Evolutionary conservation across 129 eudicot species (phyloP), one percentile per base, ranked within the genome.

Genomic region (Centrapalus pauciflorus): DNA sequence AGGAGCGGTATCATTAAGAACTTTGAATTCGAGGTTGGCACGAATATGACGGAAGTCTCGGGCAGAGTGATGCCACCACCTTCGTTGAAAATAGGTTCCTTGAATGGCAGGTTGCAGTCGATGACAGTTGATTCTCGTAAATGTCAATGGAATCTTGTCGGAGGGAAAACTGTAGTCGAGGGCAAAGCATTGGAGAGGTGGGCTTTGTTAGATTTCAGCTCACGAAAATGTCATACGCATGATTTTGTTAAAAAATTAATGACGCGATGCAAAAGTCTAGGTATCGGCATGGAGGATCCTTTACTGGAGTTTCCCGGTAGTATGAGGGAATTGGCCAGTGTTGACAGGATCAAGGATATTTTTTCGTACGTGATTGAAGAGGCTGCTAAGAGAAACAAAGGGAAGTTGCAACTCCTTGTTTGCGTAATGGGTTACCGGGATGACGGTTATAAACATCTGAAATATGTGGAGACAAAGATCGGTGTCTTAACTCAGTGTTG

Each of bases 401-500:
- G 23, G 5, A 19, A 43, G 0, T 80, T 57, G 0, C 69, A 60
- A 1, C 51, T 82, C 7, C 93, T 90, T 7, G 37, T 90, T 0
- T 90, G 97, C 25, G 84, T 79, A n/a, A 87, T 90, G 95, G 32
- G 79, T 0, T 37, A 40, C 24, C 80, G 28, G 59, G 78, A 84
- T 12, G 54, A 51, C 4, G 95, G 97, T 7, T 84, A 90, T 70
- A 79, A 87, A 67, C n/a, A 57, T 40, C 77, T 92, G 3, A 92
- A 92, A 69, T 81, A 75, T 76, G 61, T 88, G 1, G 98, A 92
- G 77, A 92, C 82, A 0, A 33, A 76, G 52, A 56, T 92, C 28
- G 98, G 98, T 1, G 85, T 92, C 21, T 61, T 85, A 4, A 84
- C 96, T 2, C 98, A 88, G 14, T 88, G 96, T 24, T 83, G 95